A percentile compares a stretch with the other conserved stretches of the same genome.
These are phyloP conservation scores for Aspergillus campestris DNA, from an alignment of 495 filamentous ascomycete genomes.

Conservation along the genomic window DNA sequence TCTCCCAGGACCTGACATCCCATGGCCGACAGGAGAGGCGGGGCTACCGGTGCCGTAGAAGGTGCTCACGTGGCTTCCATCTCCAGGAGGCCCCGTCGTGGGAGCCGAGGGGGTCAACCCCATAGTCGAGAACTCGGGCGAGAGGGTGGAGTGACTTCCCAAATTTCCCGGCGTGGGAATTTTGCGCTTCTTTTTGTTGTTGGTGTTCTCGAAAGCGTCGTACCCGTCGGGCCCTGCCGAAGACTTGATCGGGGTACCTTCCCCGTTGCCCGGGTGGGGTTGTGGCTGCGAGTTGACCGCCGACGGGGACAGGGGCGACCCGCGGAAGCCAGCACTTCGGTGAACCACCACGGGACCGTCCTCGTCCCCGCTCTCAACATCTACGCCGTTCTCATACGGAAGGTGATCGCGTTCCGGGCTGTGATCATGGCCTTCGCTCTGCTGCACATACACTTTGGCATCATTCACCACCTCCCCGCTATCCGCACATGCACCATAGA, in stretches of 20 bases:
- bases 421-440: constrained; percentile 36
- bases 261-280: constrained; percentile 17
- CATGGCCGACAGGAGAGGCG: constrained; percentile 42
- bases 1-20: constrained; percentile 70
- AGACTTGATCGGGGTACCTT: constrained; percentile 24
- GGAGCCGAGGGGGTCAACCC: constrained; percentile 43
- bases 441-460: constrained; percentile 39
- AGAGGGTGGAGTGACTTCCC: constrained; percentile 50
- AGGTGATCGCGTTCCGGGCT: constrained; percentile 40
- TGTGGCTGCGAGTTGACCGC: constrained; percentile 20
- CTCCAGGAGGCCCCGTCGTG: constrained; percentile 32
- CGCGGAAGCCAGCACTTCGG: constrained; percentile 36
- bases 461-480: constrained; percentile 32
- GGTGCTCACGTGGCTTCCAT: constrained; percentile 41
- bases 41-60: constrained; percentile 50
- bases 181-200: constrained; percentile 99
- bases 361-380: constrained; percentile 39
- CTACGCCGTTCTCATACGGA: constrained; percentile 31
- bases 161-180: constrained; percentile 79
- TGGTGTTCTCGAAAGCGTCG: constrained; percentile 96
- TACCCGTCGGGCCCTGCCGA: constrained; percentile 66
- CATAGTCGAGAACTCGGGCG: constrained; percentile 55
- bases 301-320: constrained; percentile 29
- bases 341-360: constrained; percentile 38
- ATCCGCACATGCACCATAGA: constrained; percentile 60